Conservation (phyloP, 2,329 filamentous ascomycete species). For the Trichoderma sp. region DNA sequence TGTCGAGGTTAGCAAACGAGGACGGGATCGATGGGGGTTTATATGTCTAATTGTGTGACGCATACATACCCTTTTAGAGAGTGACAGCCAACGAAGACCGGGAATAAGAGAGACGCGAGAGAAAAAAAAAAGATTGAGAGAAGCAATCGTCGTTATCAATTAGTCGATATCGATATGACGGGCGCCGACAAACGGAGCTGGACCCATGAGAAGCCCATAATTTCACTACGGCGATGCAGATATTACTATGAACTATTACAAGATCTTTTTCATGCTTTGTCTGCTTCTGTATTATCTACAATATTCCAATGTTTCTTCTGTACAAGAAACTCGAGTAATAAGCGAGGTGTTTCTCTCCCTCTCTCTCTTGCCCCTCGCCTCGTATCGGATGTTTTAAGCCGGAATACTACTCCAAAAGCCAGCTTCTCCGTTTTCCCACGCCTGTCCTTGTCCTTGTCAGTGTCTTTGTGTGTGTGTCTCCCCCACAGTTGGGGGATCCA, state of each 20-base stretch:
- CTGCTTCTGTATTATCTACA: neutral
- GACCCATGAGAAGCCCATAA: neutral
- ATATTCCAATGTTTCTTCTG: neutral
- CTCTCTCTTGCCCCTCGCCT: neutral
- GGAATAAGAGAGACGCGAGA: neutral
- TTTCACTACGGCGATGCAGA: neutral
- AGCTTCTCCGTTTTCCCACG: neutral
- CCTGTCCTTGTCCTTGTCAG: neutral
- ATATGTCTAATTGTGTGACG: neutral
- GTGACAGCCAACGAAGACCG: neutral
- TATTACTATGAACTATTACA: neutral
- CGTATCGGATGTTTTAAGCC: neutral
- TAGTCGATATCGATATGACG: conserved; percentile 1
- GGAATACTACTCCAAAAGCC: neutral
- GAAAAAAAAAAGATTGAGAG: neutral
- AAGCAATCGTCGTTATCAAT: conserved; percentile 2
- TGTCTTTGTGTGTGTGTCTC: neutral
- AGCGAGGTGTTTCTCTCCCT: neutral
- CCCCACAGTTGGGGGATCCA: conserved; percentile 4
- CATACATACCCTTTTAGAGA: neutral
- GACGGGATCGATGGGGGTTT: neutral
- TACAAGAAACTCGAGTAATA: neutral
- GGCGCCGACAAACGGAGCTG: conserved; percentile 12
- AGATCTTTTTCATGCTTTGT: neutral
- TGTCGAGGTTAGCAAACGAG: neutral